Base-by-base conservation (phyloP, 1,139 yeast species). In the Torulaspora globosa region DNA sequence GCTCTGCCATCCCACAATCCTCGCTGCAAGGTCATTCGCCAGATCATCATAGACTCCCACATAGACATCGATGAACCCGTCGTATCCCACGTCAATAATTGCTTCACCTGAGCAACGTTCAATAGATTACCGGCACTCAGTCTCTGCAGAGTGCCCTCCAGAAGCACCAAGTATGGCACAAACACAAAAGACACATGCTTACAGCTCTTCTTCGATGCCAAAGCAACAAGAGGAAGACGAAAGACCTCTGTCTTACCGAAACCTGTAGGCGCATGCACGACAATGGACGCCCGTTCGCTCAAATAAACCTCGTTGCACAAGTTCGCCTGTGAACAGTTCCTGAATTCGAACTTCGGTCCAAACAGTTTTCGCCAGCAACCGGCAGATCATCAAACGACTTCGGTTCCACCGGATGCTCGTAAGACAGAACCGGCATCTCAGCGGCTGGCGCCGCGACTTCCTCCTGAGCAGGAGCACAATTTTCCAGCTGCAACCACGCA, bases 211-310 rank as follows among this genome's bases (percentile, higher is more conserved):
- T 35, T 35, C 15, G 38, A 35, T n/a, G 38, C 38, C 27, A 35
- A 15, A 3, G 38, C 38, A 9, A 35, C 16, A 14, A 35, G 14
- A 5, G 38, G 38, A 12, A 35, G 27, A 18, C 18, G 38, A 15
- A 35, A 35, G 14, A 35, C 16, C 38, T 35, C 38, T 12, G 38
- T 35, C 27, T 35, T 35, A 11, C 38, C 38, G 15, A 19, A 35
- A 5, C 38, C 29, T 6, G 38, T 14, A 12, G 38, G 19, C 26
- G 38, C 38, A 6, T 35, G 38, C 8, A 35, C 38, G 15, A 28
- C 38, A 27, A 35, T 14, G 28, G 27, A 35, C 5, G 38, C 14
- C 10, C 14, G 15, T n/a, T 18, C 38, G 11, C 27, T 15, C 38
- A 35, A 15, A 28, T 35, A 35, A 15, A 35, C 11, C 11, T 35